Conservation (phyloP, 345 rosid genomes). For the Excoecaria agallocha region DNA sequence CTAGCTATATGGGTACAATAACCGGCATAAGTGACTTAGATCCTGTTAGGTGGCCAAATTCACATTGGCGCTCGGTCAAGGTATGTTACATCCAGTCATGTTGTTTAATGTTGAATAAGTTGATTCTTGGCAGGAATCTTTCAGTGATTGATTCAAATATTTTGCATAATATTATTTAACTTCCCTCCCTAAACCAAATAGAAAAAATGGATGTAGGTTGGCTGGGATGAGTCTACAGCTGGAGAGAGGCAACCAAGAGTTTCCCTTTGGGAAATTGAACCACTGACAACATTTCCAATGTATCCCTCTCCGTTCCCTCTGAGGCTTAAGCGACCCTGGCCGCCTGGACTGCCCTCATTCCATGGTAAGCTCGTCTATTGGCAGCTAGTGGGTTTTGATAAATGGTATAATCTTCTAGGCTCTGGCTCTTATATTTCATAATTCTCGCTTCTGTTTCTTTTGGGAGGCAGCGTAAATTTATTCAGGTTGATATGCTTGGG, state of each 20-base stretch:
- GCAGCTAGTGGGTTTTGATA: background rate
- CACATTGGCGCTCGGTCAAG: constrained; percentile 93
- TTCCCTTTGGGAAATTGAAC: constrained; percentile 98
- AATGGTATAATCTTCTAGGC: background rate
- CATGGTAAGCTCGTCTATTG: constrained; percentile 46
- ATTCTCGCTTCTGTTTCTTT: background rate
- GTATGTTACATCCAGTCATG: constrained; percentile 23
- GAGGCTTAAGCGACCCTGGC: constrained; percentile 98
- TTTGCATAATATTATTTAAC: background rate
- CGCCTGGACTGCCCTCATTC: constrained; percentile 74
- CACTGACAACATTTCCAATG: constrained; percentile 94
- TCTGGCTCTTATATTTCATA: background rate
- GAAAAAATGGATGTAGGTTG: constrained; percentile 58
- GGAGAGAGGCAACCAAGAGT: constrained; percentile 99
- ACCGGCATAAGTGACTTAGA: constrained; percentile 84
- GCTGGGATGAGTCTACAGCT: constrained; percentile 99
- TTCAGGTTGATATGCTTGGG: background rate
- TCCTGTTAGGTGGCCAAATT: constrained; percentile 65
- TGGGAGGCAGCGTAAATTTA: background rate
- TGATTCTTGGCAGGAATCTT: background rate
- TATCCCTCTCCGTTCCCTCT: constrained; percentile 91
- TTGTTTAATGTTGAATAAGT: background rate
- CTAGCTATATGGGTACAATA: constrained; percentile 94
- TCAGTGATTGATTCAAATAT: background rate
- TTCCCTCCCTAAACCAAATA: background rate